These are phyloP conservation scores for Aspergillus diversus DNA, from an alignment of 495 filamentous ascomycete species.

Conservation along the genomic window DNA sequence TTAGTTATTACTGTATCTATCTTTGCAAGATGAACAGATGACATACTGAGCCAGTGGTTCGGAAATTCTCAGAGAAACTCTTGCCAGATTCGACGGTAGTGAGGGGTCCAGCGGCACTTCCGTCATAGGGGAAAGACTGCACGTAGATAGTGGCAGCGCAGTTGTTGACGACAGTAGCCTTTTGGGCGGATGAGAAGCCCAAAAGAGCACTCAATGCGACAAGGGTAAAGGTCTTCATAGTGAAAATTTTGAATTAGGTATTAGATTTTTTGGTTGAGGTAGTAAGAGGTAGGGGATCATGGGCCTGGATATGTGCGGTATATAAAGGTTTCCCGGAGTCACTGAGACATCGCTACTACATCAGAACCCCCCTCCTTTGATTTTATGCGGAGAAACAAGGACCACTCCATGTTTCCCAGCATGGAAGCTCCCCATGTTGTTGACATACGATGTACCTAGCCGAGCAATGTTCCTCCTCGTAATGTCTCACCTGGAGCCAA, in stretches of 20 bases:
- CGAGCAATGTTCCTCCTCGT: background rate
- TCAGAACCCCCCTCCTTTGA: background rate
- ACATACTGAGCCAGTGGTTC: slow-evolving; percentile 34
- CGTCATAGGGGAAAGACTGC: slow-evolving; percentile 37
- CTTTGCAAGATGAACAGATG: slow-evolving; percentile 3
- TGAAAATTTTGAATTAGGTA: slow-evolving; percentile 13
- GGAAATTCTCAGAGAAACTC: slow-evolving; percentile 34
- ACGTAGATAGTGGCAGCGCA: slow-evolving; percentile 33
- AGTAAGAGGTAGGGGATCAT: background rate
- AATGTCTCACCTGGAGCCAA: background rate
- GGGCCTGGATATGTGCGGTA: background rate
- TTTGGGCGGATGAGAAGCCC: slow-evolving; percentile 32
- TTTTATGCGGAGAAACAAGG: background rate
- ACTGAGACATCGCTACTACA: background rate
- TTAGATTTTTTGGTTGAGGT: background rate
- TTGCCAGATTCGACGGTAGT: slow-evolving; percentile 30
- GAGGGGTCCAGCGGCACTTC: slow-evolving; percentile 33
- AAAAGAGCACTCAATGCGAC: slow-evolving; percentile 29
- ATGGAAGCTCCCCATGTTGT: background rate
- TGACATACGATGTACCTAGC: background rate
- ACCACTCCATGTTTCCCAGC: background rate
- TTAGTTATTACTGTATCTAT: background rate
- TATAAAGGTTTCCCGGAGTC: background rate
- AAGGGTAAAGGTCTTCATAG: slow-evolving; percentile 30
- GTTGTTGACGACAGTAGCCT: slow-evolving; percentile 33